These are phyloP conservation scores for Penicillium sp. DNA, from an alignment of 2,329 filamentous ascomycete genomes.

Conservation along the genomic window DNA sequence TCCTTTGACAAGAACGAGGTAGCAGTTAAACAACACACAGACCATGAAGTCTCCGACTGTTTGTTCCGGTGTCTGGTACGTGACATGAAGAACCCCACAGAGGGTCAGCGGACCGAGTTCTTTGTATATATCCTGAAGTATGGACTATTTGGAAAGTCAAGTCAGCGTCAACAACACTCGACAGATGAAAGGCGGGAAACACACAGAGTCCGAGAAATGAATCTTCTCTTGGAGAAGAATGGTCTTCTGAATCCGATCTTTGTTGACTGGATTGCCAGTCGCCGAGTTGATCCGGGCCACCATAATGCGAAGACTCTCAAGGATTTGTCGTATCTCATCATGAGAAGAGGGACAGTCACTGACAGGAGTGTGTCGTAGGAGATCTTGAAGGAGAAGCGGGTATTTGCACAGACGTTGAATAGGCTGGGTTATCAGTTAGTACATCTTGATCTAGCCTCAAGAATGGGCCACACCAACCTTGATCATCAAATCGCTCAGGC, in stretches of 20 bases:
- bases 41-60: conserved; percentile 78
- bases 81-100: conserved; percentile 77
- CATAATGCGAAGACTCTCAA: conserved; percentile 67
- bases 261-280: conserved; percentile 69
- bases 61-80: conserved; percentile 67
- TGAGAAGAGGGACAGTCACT: conserved; percentile 80
- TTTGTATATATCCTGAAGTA: conserved; percentile 59
- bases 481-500: conserved; percentile 79
- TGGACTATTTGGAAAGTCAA: conserved; percentile 18
- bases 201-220: conserved; percentile 66
- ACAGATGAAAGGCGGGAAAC: conserved; percentile 15
- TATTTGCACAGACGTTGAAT: conserved; percentile 92
- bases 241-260: conserved; percentile 70
- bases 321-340: conserved; percentile 68
- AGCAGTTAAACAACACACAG: conserved; percentile 75
- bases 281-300: conserved; percentile 78
- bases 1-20: conserved; percentile 69
- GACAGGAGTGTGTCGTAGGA: conserved; percentile 76
- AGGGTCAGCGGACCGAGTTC: conserved; percentile 74
- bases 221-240: conserved; percentile 81
- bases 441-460: conserved; percentile 6
- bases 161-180: background rate
- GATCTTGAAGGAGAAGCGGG: conserved; percentile 76
- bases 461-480: conserved; percentile 57
- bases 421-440: conserved; percentile 54